Percentiles rank a stretch among this genome's conserved stretches.
Conservation (phyloP, 129 eudicot genomes). For the Tagetes patula region DNA sequence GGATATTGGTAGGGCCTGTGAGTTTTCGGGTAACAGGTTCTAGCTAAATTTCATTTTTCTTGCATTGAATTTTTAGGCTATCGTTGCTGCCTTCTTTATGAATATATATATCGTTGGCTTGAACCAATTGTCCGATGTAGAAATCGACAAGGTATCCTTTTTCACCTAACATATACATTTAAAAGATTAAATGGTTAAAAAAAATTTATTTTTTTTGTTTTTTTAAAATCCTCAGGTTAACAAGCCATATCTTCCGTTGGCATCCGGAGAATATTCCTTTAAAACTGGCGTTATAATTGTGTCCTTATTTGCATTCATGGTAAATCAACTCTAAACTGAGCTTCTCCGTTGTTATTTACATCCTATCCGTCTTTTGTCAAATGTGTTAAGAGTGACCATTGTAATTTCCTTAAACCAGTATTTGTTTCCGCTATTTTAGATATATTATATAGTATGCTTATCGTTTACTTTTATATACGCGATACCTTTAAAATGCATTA, state of each 20-base stretch:
- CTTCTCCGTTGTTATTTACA: neutral
- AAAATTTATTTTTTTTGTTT: neutral
- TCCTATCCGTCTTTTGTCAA: neutral
- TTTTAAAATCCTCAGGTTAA: slow-evolving; percentile 57
- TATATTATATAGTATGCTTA: neutral
- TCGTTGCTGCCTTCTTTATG: slow-evolving; percentile 95
- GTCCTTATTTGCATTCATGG: slow-evolving; percentile 71
- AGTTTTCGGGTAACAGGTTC: too few relatives aligned
- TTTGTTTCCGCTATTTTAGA: neutral
- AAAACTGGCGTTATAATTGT: slow-evolving; percentile 66
- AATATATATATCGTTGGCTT: slow-evolving; percentile 93
- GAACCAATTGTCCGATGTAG: slow-evolving; percentile 88
- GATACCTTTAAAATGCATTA: slow-evolving; percentile 4
- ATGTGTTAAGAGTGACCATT: neutral
- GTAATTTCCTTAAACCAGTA: neutral
- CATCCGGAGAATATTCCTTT: slow-evolving; percentile 91
- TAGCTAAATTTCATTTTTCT: neutral
- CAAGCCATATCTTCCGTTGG: slow-evolving; percentile 97
- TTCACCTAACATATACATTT: neutral
- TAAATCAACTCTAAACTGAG: slow-evolving; percentile 23
- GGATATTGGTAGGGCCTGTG: too few relatives aligned
- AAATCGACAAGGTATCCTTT: slow-evolving; percentile 83
- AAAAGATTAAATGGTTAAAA: neutral
- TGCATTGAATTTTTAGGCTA: slow-evolving; percentile 56
- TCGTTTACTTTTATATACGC: neutral